Evolutionary conservation across 192 early-diverging fungal genomes (phyloP).

Genomic region (Linnemannia elongata): DNA sequence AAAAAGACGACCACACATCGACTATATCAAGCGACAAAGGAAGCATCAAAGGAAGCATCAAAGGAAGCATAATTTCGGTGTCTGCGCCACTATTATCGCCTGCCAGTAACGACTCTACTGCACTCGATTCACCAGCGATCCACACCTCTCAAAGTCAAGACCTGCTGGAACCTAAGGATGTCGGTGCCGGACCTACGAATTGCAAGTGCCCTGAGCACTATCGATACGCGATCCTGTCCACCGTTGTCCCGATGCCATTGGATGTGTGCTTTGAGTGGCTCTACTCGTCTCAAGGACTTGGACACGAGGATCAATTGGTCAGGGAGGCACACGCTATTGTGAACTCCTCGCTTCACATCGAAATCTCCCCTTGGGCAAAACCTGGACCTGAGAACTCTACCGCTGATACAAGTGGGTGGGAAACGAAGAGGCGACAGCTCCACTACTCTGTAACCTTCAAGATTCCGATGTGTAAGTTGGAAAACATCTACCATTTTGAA

Average conservation of each 20-base stretch:
- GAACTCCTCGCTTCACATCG: conserved; percentile 15
- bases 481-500: not conserved
- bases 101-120: not conserved
- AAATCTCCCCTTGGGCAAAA: conserved; percentile 14
- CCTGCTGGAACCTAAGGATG: not conserved
- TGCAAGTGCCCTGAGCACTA: conserved; percentile 31
- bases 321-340: conserved; percentile 3
- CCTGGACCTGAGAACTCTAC: not conserved
- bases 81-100: not conserved
- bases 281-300: conserved; percentile 19
- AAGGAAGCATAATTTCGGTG: not conserved
- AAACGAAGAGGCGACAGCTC: conserved; percentile 3
- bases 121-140: not conserved
- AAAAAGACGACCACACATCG: not conserved
- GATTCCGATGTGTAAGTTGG: conserved; percentile 39
- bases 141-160: not conserved
- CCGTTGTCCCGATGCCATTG: conserved; percentile 19
- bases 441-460: conserved; percentile 38
- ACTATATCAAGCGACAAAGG: not conserved
- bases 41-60: not conserved
- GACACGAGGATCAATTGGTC: conserved; percentile 1
- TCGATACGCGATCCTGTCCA: conserved; percentile 35
- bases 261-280: conserved; percentile 32
- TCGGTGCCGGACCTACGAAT: not conserved
- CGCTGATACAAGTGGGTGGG: not conserved